Evolutionary conservation across 805 yeast species (phyloP), one percentile per base, ranked within the genome.

Genomic region (Candida taoyuanica): DNA sequence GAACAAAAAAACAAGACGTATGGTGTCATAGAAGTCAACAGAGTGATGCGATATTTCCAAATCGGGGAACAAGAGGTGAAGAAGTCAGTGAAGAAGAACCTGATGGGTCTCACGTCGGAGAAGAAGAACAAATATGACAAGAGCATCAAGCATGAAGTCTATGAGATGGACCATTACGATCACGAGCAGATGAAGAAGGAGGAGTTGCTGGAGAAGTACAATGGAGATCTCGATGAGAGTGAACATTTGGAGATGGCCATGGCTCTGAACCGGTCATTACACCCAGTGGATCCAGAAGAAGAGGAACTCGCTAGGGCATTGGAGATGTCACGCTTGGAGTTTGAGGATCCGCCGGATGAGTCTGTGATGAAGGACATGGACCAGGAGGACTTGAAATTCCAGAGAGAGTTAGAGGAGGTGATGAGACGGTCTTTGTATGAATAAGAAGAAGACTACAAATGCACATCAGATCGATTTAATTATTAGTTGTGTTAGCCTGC

Each of bases 211-310:
- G 37, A 37, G 6, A 48, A 47, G 33, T 55, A 50, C 31, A 54
- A 55, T 32, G 58, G 58, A 4, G 53, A 47, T 8, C 17, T 49
- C 3, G 32, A 39, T 1, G 44, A 36, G 5, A 43, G 45, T 3
- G 60, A 55, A 23, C 52, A 55, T 20, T 28, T 55, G 2, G 56
- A 55, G 32, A 33, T 55, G 12, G 60, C 58, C 0, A 48, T 52
- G 45, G 58, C 53, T 1, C 24, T 54, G 23, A 53, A 49, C 26
- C 16, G 37, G 5, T 53, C 58, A 0, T 5, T 51, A 17, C 43
- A 52, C n/a, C 45, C 46, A 5, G 33, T 15, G 13, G 32, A 30
- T 5, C 44, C 37, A 23, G 46, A 38, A 12, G 46, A 42, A 19
- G 46, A 40, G 9, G 46, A 44, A 5, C 32, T 46, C 17, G 42